phyloP scores from a whole-genome alignment of 345 rosid genomes.

The Linum tenue region DNA sequence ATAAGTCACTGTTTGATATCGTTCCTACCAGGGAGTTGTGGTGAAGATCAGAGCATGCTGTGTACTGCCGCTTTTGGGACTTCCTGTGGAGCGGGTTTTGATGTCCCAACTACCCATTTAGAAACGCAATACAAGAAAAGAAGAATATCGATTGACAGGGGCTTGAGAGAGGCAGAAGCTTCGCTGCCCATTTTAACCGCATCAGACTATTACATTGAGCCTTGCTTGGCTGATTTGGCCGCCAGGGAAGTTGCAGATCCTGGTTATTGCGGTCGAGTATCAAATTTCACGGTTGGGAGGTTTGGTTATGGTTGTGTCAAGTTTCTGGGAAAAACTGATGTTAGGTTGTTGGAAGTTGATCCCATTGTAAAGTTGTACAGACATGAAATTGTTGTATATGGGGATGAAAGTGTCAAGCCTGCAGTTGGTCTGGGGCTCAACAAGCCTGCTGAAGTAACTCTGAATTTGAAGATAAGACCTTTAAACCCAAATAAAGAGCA shows the following conservation, averaged over 20 bases:
- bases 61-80: not conserved
- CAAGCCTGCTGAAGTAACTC: slow-evolving; percentile 81
- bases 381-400: slow-evolving; percentile 70
- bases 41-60: slow-evolving; percentile 3
- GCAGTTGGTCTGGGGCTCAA: slow-evolving; percentile 69
- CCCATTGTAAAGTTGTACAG: slow-evolving; percentile 57
- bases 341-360: slow-evolving; percentile 60
- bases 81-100: slow-evolving; percentile 12
- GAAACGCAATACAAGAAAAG: slow-evolving; percentile 37
- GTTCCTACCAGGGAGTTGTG: slow-evolving; percentile 17
- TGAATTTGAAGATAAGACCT: slow-evolving; percentile 31
- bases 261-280: slow-evolving; percentile 60
- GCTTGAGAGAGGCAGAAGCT: slow-evolving; percentile 25
- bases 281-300: slow-evolving; percentile 69
- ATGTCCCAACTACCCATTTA: slow-evolving; percentile 16
- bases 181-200: slow-evolving; percentile 45
- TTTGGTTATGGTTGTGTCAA: slow-evolving; percentile 61
- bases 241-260: slow-evolving; percentile 43
- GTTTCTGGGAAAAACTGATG: slow-evolving; percentile 72
- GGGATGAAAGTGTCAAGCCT: slow-evolving; percentile 69
- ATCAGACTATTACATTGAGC: slow-evolving; percentile 56
- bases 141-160: slow-evolving; percentile 23
- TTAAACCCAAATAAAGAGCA: slow-evolving; percentile 20
- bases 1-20: not conserved
- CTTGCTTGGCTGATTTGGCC: slow-evolving; percentile 51